Conservation (phyloP, 73 alveolate species). For the Paramecium primaurelia region DNA sequence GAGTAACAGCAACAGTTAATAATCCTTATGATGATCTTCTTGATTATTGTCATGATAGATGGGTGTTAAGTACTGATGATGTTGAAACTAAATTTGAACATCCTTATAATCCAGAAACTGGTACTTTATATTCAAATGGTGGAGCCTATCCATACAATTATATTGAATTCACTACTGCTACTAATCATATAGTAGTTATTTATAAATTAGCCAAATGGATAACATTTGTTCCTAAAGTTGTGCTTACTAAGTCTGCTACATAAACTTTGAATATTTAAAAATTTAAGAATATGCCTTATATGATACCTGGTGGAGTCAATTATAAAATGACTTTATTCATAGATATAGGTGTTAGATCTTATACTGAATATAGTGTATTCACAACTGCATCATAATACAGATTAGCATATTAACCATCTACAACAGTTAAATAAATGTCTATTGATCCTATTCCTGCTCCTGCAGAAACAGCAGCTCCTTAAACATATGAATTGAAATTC, state of each 20-base stretch:
- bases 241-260: background rate
- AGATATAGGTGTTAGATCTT: background rate
- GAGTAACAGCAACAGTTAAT: background rate
- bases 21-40: constrained; percentile 5
- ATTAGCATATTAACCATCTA: background rate
- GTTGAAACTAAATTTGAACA: constrained; percentile 14
- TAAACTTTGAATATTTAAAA: constrained; percentile 23
- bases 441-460: constrained; percentile 29
- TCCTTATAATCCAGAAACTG: constrained; percentile 43
- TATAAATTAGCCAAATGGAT: constrained; percentile 47
- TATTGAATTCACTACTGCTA: background rate
- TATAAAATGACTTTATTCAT: background rate
- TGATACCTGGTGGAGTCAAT: constrained; percentile 52
- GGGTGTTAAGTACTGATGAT: constrained; percentile 24
- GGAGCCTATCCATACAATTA: background rate
- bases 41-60: constrained; percentile 39
- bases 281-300: constrained; percentile 52
- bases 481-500: constrained; percentile 21
- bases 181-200: constrained; percentile 7
- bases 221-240: background rate
- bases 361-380: background rate
- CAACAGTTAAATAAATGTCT: background rate
- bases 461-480: background rate
- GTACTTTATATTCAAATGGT: constrained; percentile 17
- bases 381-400: background rate